Base-by-base conservation (phyloP, 176 grass and related monocot genomes). In the Echinochloa phyllopogon region DNA sequence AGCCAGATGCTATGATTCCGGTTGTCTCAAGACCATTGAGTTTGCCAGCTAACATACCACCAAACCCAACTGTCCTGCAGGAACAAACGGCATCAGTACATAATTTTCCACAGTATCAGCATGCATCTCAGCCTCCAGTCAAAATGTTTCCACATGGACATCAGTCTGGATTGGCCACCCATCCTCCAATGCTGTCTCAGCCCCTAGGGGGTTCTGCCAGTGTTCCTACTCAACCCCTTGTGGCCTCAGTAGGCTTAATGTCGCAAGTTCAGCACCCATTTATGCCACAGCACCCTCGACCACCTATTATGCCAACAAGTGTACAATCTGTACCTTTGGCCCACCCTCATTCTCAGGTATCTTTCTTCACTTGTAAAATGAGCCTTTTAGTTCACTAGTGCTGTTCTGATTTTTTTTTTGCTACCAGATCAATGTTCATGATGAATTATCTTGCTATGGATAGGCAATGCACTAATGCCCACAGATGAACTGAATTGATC, bases 291-390 rank as follows among this genome's bases (percentile, higher is more conserved):
- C 82, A 89, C 57, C 68, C 61, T 38, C 79, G 84, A 62, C 78
- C 84, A 75, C 73, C 80, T 88, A 85, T 85, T 80, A 88, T 79
- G 49, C 71, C 62, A 67, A 25, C 82, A 62, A 78, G 72, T 63
- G 40, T 94, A 44, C 93, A 93, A 37, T 85, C 87, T 63, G 74
- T 79, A 77, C 84, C 65, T 53, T 75, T 89, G 69, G 44, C 79
- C 13, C 86, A 88, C 44, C 85, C 76, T 87, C 84, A 84, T 84
- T 45, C 93, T 75, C 93, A 95, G 93, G 96, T 91, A 91, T 59
- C 63, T 84, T 83, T 86, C 59, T 79, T 69, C 59, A 41, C 55
- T 73, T 63, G 4, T 48, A 17, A 9, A 61, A 85, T 16, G 48
- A 43, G 9, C 29, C 41, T 66, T 74, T 47, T 57, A 78, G 41